Evolutionary conservation across 495 filamentous ascomycete genomes (phyloP), one percentile per base, ranked within the genome.

Genomic region (Aspergillus affinis): DNA sequence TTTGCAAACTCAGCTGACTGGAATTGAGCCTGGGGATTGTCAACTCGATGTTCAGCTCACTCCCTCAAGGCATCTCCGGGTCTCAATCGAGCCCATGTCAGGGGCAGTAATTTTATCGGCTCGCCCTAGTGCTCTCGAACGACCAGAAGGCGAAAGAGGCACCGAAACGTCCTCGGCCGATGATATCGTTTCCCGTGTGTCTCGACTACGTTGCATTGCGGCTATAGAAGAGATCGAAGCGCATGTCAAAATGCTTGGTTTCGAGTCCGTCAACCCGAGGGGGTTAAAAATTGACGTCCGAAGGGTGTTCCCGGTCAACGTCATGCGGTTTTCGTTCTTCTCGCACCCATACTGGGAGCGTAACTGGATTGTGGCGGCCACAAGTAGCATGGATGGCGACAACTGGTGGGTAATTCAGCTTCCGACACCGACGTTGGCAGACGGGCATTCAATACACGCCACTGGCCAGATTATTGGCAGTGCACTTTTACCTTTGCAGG

Each of bases 391-490:
- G 71, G 82, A 82, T 63, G 89, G 90, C 45, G 89, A 94, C 71
- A 77, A 74, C 29, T 94, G 90, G 87, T 93, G 87, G 83, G 72
- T 92, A 57, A 71, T 89, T 36, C 85, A 88, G 71, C 65, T 87
- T 76, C 68, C 65, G 52, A 51, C 71, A 48, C 29, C 62, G 32
- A 56, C 61, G 19, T 6, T 64, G 20, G 17, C 61, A 36, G 64
- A 60, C 27, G 36, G 20, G 20, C 60, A 57, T 44, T 23, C 51
- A 21, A 27, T 54, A 1, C 61, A 62, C 19, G 48, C 45, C 45
- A 13, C 60, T 47, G 54, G 32, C n/a, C 72, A 78, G 60, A 47
- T 61, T 15, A 58, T 77, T 30, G 72, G 70, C 51, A 64, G 58
- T 27, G 61, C 61, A 1, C 64, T 75, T 9, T 59, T 72, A 48